phyloP scores from a whole-genome alignment of 108 stramenopile species.

The Nitzschia sp. region DNA sequence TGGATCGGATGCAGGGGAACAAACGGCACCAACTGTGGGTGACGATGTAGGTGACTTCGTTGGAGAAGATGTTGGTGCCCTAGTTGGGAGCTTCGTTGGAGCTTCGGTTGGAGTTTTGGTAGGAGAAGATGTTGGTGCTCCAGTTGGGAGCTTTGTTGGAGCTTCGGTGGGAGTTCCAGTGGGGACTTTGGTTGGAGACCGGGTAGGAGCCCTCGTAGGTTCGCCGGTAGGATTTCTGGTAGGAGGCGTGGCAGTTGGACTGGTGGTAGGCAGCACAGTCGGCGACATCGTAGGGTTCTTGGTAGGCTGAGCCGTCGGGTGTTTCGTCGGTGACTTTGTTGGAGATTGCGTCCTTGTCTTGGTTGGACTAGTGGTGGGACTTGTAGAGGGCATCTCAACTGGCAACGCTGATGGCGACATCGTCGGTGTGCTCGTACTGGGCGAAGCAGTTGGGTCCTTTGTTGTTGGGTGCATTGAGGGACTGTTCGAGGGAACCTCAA shows the following conservation, averaged over 20 bases:
- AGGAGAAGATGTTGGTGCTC: conserved; percentile 2
- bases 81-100: not conserved
- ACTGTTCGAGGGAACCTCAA: not conserved
- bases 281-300: not conserved
- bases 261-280: not conserved
- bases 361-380: too few relatives aligned
- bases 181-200: not conserved
- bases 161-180: not conserved
- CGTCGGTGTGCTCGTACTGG: not conserved
- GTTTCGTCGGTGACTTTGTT: not conserved
- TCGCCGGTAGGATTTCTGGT: not conserved
- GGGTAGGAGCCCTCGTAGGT: not conserved
- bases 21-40: not conserved
- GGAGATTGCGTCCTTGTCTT: not conserved
- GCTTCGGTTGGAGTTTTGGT: conserved; percentile 1
- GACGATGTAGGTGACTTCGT: not conserved
- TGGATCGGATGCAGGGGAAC: not conserved
- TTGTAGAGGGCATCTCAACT: too few relatives aligned
- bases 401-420: not conserved
- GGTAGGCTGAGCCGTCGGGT: not conserved
- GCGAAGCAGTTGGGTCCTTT: too few relatives aligned
- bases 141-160: not conserved
- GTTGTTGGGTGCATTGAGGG: not conserved
- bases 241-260: too few relatives aligned
- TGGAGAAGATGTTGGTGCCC: not conserved